Conservation (phyloP, 306 rosid genomes). For the Lotus japonicus region DNA sequence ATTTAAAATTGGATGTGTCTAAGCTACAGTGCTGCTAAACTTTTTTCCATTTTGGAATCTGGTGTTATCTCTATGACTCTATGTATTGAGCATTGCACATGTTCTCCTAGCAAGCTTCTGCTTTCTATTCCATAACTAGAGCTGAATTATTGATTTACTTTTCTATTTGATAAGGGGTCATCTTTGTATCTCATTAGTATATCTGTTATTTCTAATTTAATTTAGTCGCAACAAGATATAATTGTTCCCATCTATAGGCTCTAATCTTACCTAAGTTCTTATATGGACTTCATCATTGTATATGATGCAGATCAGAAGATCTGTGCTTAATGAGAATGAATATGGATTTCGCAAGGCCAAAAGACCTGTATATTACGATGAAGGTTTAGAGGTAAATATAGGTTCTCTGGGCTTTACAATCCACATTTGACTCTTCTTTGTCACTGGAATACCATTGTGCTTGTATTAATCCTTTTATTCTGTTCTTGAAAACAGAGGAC, state of each 20-base stretch:
- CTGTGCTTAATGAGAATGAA: constrained; percentile 79
- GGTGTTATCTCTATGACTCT: neutral
- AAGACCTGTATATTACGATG: constrained; percentile 78
- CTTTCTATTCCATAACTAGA: neutral
- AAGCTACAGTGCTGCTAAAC: neutral
- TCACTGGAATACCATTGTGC: neutral
- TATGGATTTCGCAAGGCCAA: constrained; percentile 79
- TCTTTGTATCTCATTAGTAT: neutral
- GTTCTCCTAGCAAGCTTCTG: neutral
- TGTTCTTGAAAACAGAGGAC: constrained; percentile 55
- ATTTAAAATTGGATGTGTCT: neutral
- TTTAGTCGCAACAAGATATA: neutral
- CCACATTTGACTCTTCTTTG: neutral
- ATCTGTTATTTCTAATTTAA: neutral
- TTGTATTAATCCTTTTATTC: neutral
- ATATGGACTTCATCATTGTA: constrained; percentile 7
- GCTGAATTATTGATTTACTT: neutral
- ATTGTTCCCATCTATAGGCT: neutral
- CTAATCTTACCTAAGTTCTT: constrained; percentile 2
- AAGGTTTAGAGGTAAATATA: constrained; percentile 76
- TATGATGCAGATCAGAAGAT: constrained; percentile 66
- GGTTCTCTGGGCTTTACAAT: neutral
- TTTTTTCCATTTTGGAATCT: neutral
- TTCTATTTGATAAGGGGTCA: neutral
- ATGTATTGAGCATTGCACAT: neutral